A percentile compares a stretch with the other conserved stretches of the same genome.
Evolutionary conservation across 352 stramenopile genomes (phyloP).

Genomic region (Phytophthora brassicae): DNA sequence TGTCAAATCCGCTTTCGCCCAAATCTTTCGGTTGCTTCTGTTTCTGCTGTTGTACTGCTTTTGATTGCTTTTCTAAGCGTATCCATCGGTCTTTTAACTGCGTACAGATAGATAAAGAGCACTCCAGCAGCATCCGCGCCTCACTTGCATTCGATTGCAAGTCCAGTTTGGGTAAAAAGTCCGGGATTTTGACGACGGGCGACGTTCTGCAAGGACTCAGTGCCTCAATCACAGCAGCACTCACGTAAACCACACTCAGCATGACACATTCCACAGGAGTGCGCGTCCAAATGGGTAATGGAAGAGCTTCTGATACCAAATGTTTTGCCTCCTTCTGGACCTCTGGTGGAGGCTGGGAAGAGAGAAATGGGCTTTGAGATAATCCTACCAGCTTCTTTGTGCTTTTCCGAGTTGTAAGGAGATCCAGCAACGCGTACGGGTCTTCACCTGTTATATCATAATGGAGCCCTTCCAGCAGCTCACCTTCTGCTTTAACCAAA

Average conservation of each 20-base stretch:
- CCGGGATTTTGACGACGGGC: slow-evolving; percentile 27
- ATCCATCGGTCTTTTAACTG: slow-evolving; percentile 65
- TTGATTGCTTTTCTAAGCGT: slow-evolving; percentile 57
- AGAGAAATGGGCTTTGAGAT: slow-evolving; percentile 22
- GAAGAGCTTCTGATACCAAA: slow-evolving; percentile 52
- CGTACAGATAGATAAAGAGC: slow-evolving; percentile 52
- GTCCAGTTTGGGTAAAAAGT: slow-evolving; percentile 54
- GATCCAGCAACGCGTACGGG: slow-evolving; percentile 70
- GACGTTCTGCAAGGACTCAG: slow-evolving; percentile 17
- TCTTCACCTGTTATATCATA: slow-evolving; percentile 78
- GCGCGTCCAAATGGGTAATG: slow-evolving; percentile 66
- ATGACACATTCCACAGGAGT: slow-evolving; percentile 65
- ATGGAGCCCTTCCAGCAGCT: slow-evolving; percentile 71
- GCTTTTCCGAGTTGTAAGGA: slow-evolving; percentile 51
- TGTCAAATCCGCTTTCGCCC: slow-evolving; percentile 43
- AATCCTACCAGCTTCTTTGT: slow-evolving; percentile 39
- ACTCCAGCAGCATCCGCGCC: slow-evolving; percentile 54
- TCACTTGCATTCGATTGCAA: slow-evolving; percentile 45
- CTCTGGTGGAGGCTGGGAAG: slow-evolving; percentile 37
- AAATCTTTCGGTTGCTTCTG: slow-evolving; percentile 20
- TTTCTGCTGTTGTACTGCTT: slow-evolving; percentile 30
- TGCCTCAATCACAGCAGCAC: slow-evolving; percentile 47
- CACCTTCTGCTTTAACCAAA: slow-evolving; percentile 56
- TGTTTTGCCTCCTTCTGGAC: slow-evolving; percentile 73
- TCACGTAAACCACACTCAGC: slow-evolving; percentile 71